Base-by-base conservation (phyloP, 2,329 filamentous ascomycete genomes). In the Colletotrichum endophyticum region DNA sequence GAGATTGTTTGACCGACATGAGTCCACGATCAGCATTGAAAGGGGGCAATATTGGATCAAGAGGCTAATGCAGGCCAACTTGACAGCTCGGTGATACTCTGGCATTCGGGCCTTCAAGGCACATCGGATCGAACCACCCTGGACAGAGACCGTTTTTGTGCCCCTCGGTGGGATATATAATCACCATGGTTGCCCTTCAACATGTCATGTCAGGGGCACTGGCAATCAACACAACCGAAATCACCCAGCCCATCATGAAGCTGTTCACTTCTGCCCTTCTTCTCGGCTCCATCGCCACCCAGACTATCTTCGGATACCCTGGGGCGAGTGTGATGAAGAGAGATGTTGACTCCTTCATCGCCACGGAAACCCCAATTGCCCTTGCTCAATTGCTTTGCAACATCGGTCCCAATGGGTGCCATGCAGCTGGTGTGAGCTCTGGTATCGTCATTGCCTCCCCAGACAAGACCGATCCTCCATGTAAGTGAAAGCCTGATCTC, bases 371-470 rank as follows among this genome's bases (percentile, higher is more conserved):
- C 19, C 86, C 89, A 9, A 86, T 91, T 79, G 89, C 91, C 4
- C 80, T 91, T 32, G 81, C 84, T 12, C 85, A 89, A 73, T 84
- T 93, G 30, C 82, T 92, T 49, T 91, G 89, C 84, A 93, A 93
- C 80, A 92, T 93, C 78, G 91, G 92, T 5, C 82, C 89, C 12
- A 83, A 82, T 71, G 91, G 91, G 30, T 89, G 89, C 78, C 84
- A 89, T 78, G 86, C 87, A 19, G 75, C 82, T 12, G 89, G 88
- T 3, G 90, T 88, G 6, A 83, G 81, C 39, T 81, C 88, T 2
- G 91, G 91, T 5, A 81, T 89, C 39, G 89, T 93, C 19, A 84
- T 93, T 80, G 92, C 92, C 19, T 89, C 88, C 57, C 92, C 92
- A 6, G 90, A 88, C 77, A 89, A 84, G 44, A 78, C 79, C 19